Percentiles rank a stretch among this genome's conserved stretches.
phyloP scores from a whole-genome alignment of 306 rosid species.

The Vicia villosa region DNA sequence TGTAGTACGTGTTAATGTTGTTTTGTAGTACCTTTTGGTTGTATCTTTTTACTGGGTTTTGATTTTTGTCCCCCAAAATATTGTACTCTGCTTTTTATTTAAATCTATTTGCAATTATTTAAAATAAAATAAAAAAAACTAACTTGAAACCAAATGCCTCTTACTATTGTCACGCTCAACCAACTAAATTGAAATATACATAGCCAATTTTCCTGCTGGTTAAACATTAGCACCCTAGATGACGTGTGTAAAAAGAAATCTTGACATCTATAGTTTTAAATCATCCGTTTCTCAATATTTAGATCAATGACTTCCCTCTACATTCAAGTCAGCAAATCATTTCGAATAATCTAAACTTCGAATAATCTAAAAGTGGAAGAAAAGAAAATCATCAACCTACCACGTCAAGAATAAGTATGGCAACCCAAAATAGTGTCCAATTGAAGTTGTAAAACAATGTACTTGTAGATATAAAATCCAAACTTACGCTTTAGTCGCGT shows the following conservation, averaged over 20 bases:
- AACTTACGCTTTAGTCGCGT: conserved; percentile 36
- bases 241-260: not conserved
- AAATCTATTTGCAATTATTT: no score
- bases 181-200: no score
- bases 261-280: not conserved
- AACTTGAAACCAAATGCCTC: no score
- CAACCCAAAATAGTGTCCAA: conserved; percentile 29
- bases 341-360: not conserved
- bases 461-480: conserved; percentile 29
- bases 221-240: not conserved
- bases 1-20: no score
- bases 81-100: no score
- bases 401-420: conserved; percentile 6
- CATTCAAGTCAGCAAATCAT: not conserved
- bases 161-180: no score
- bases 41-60: no score
- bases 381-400: conserved; percentile 9
- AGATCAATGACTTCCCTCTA: conserved; percentile 5
- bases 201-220: not conserved
- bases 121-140: no score
- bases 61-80: no score
- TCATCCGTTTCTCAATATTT: not conserved
- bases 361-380: not conserved
- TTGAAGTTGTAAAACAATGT: conserved; percentile 14
- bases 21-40: no score